Percentiles rank a stretch among this genome's conserved stretches.
phyloP scores from a whole-genome alignment of 1,139 yeast genomes.

The Kluyveromyces marxianus region DNA sequence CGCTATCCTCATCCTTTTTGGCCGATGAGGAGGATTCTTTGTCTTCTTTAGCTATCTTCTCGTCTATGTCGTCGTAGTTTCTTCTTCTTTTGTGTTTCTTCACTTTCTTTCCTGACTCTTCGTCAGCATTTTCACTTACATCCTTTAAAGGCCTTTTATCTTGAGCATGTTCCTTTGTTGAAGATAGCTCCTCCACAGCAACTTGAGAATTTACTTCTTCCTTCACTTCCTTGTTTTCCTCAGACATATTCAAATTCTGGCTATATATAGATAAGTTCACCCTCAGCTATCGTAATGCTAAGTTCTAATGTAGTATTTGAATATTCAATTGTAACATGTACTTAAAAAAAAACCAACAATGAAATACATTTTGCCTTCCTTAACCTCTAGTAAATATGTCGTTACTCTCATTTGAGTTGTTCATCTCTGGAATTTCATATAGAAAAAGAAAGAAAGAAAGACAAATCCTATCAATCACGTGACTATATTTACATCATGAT shows the following conservation, averaged over 20 bases:
- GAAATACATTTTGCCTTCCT: too few relatives aligned
- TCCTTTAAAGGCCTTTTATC: conserved; percentile 13
- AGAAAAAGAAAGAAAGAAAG: too few relatives aligned
- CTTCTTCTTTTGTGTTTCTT: conserved; percentile 38
- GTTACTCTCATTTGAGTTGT: too few relatives aligned
- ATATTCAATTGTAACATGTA: too few relatives aligned
- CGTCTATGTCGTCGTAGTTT: conserved; percentile 44
- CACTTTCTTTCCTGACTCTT: conserved; percentile 19
- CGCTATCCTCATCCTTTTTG: conserved; percentile 35
- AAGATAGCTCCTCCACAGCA: conserved; percentile 9
- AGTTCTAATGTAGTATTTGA: too few relatives aligned
- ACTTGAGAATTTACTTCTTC: conserved; percentile 4
- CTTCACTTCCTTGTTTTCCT: conserved; percentile 9
- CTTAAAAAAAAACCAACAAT: too few relatives aligned
- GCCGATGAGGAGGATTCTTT: conserved; percentile 33
- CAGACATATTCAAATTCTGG: conserved; percentile 8
- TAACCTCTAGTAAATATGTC: too few relatives aligned
- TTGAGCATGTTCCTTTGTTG: background rate
- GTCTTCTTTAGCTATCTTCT: conserved; percentile 35
- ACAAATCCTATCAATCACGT: too few relatives aligned
- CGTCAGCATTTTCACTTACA: conserved; percentile 9
- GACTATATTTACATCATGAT: too few relatives aligned
- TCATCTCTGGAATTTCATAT: too few relatives aligned
- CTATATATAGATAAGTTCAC: background rate
- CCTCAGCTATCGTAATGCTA: too few relatives aligned